Conservation (phyloP, 1,284 basidiomycete genomes). For the Neotropicomus parvogracilis region DNA sequence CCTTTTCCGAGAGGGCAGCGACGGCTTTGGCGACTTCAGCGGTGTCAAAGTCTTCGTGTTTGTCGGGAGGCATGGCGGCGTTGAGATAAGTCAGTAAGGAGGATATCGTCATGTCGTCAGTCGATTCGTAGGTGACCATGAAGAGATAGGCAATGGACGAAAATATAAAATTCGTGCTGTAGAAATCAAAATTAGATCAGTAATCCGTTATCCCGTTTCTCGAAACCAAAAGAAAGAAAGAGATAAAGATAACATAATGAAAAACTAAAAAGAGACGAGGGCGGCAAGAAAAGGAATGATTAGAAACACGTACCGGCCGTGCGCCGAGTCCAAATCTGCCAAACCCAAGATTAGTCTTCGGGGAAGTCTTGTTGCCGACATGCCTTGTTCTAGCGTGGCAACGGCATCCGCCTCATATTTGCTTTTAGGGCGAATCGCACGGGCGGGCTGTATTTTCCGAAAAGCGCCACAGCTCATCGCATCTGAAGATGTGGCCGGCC, state of each 20-base stretch:
- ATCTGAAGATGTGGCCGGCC: constrained; percentile 21
- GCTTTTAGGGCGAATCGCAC: constrained; percentile 28
- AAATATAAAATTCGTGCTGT: constrained; percentile 56
- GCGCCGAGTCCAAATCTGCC: constrained; percentile 53
- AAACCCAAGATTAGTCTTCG: constrained; percentile 41
- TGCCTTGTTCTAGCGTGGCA: constrained; percentile 16
- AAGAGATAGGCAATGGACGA: constrained; percentile 59
- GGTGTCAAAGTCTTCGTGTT: constrained; percentile 76
- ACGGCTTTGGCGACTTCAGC: constrained; percentile 61
- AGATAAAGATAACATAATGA: too few relatives aligned
- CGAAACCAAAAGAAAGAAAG: too few relatives aligned
- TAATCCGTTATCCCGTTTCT: constrained; percentile 4
- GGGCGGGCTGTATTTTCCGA: constrained; percentile 23
- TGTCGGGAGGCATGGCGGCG: constrained; percentile 67
- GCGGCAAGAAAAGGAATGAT: constrained; percentile 4
- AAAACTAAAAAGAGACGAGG: neutral
- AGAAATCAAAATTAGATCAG: constrained; percentile 8
- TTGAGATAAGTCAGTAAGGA: constrained; percentile 66
- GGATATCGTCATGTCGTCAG: constrained; percentile 65
- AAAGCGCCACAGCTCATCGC: constrained; percentile 3
- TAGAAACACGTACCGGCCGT: constrained; percentile 49
- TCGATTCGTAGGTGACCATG: constrained; percentile 55
- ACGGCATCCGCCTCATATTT: constrained; percentile 24
- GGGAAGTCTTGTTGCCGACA: constrained; percentile 19
- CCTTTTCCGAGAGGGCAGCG: constrained; percentile 50